Percentiles rank a stretch among this genome's conserved stretches.
Evolutionary conservation across 805 yeast species (phyloP).

Genomic region (Hanseniaspora guilliermondii): DNA sequence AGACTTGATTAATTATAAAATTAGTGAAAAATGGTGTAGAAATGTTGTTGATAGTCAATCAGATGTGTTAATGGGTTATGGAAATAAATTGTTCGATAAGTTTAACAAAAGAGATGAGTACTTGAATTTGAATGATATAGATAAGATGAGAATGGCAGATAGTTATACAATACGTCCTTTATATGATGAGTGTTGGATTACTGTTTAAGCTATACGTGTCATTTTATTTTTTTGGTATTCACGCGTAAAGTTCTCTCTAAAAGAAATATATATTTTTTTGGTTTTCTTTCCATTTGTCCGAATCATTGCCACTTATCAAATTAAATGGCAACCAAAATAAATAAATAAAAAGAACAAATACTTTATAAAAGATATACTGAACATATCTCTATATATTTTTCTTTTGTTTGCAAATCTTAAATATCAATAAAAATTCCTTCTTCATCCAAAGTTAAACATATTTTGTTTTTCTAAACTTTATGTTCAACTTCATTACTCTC

Average conservation of each 20-base stretch:
- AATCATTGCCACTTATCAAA: neutral
- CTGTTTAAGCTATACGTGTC: neutral
- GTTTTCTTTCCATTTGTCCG: neutral
- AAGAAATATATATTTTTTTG: neutral
- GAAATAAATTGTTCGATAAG: neutral
- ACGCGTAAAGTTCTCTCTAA: neutral
- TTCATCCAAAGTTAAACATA: no score
- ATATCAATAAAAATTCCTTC: no score
- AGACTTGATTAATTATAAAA: slow-evolving; percentile 25
- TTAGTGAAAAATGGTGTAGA: slow-evolving; percentile 36
- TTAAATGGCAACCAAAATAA: no score
- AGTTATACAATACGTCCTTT: slow-evolving; percentile 42
- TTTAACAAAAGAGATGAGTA: slow-evolving; percentile 13
- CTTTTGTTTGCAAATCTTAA: no score
- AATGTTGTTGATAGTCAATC: slow-evolving; percentile 19
- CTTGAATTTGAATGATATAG: slow-evolving; percentile 29
- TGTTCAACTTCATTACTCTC: no score
- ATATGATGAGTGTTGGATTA: slow-evolving; percentile 41
- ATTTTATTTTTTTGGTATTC: neutral
- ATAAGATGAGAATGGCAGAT: slow-evolving; percentile 46
- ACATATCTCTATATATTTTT: no score
- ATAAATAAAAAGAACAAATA: neutral
- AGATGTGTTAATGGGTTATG: slow-evolving; percentile 22
- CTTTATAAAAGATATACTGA: neutral
- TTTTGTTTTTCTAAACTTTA: no score